Percentiles rank a stretch among this genome's conserved stretches.
Conservation (phyloP, 495 filamentous ascomycete genomes). For the Neurospora pannonica region DNA sequence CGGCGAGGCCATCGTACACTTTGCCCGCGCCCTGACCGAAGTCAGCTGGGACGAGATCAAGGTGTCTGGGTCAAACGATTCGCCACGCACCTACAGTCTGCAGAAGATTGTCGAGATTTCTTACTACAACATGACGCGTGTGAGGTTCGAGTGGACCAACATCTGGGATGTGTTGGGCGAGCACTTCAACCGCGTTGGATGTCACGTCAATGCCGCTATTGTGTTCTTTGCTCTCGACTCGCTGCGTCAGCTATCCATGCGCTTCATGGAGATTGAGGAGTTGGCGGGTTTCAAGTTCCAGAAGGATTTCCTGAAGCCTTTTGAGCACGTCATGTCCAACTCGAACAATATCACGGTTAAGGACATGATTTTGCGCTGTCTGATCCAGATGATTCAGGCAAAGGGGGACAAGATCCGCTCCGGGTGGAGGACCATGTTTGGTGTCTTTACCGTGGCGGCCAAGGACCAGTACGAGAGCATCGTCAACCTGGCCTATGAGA, state of each 20-base stretch:
- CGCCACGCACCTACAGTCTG: constrained; percentile 87
- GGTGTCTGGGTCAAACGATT: constrained; percentile 88
- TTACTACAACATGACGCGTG: constrained; percentile 98
- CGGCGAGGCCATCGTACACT: constrained; percentile 94
- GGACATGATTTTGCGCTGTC: constrained; percentile 93
- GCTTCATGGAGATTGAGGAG: constrained; percentile 97
- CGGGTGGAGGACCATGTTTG: constrained; percentile 99
- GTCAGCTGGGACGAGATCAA: constrained; percentile 99
- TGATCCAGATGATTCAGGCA: constrained; percentile 98
- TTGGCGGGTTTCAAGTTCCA: constrained; percentile 98
- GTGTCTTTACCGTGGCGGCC: constrained; percentile 92
- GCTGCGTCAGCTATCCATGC: constrained; percentile 89
- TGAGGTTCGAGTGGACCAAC: constrained; percentile 94
- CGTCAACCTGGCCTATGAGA: constrained; percentile 92
- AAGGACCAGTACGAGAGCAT: constrained; percentile 90
- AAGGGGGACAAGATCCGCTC: constrained; percentile 91
- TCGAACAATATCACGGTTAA: constrained; percentile 84
- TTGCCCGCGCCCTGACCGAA: constrained; percentile 84
- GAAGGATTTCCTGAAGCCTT: constrained; percentile 97
- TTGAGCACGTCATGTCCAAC: constrained; percentile 94
- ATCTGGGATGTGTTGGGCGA: constrained; percentile 94
- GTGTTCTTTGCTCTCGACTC: constrained; percentile 97
- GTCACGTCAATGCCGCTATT: constrained; percentile 86
- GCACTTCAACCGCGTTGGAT: constrained; percentile 96
- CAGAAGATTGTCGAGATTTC: constrained; percentile 98